Percentiles rank a stretch among this genome's conserved stretches.
phyloP scores from a whole-genome alignment of 1,284 basidiomycete species.

The Cerioporus squamosus region DNA sequence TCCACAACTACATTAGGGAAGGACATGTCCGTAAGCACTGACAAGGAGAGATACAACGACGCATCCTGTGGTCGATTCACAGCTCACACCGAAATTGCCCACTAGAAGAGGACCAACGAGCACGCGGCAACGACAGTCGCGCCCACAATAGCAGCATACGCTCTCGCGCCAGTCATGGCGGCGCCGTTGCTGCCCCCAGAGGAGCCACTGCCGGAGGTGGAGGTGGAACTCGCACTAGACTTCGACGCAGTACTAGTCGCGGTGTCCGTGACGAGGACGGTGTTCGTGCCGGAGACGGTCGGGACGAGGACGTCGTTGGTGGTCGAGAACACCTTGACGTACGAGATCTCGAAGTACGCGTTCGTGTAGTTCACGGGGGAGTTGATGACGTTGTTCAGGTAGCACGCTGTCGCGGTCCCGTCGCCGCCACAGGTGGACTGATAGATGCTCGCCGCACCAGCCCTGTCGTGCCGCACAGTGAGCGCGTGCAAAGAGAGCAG shows the following conservation, averaged over 20 bases:
- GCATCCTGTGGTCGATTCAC: too few species aligned
- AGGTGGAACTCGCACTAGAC: neutral
- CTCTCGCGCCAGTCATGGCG: neutral
- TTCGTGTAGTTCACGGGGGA: constrained; percentile 51
- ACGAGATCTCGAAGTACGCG: constrained; percentile 57
- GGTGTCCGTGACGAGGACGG: constrained; percentile 21
- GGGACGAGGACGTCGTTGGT: constrained; percentile 25
- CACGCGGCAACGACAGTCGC: constrained; percentile 13
- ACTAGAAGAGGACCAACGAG: constrained; percentile 15
- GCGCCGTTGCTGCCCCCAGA: neutral
- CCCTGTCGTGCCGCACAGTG: constrained; percentile 37
- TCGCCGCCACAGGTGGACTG: constrained; percentile 42
- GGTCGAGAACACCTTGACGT: constrained; percentile 48
- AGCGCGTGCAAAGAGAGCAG: neutral
- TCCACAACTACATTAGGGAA: too few species aligned
- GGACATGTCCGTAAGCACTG: too few species aligned
- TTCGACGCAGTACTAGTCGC: constrained; percentile 8
- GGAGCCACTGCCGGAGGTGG: neutral
- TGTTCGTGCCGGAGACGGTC: constrained; percentile 15
- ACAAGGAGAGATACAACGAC: too few species aligned
- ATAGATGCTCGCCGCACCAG: constrained; percentile 48
- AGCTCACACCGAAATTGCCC: too few species aligned
- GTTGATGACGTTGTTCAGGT: constrained; percentile 58
- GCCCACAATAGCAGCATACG: constrained; percentile 9
- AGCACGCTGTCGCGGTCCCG: constrained; percentile 35